Evolutionary conservation across 2,329 filamentous ascomycete species (phyloP).

Genomic region (Apiospora sp.): DNA sequence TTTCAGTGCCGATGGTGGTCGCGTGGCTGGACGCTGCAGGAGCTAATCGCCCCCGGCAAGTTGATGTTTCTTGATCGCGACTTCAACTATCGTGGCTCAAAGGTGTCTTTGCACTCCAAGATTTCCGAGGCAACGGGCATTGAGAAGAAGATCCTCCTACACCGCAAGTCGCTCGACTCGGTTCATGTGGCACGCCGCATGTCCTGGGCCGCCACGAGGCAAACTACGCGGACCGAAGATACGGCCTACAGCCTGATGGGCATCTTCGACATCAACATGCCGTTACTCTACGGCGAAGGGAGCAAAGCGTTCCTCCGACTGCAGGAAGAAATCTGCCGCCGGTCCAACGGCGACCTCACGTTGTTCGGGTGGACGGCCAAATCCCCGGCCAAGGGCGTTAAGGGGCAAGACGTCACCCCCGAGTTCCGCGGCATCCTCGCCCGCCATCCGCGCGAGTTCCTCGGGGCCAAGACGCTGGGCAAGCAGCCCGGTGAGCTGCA

Average conservation of each 20-base stretch:
- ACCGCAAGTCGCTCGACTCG: conserved; percentile 10
- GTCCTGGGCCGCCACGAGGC: conserved; percentile 32
- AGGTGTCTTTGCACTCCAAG: background rate
- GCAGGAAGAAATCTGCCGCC: conserved; percentile 32
- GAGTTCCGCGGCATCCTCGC: conserved; percentile 22
- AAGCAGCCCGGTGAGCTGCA: conserved; percentile 20
- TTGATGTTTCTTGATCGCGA: conserved; percentile 8
- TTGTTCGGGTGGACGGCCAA: conserved; percentile 15
- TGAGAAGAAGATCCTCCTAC: conserved; percentile 5
- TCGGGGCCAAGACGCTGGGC: conserved; percentile 7
- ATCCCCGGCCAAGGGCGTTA: background rate
- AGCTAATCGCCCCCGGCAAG: conserved; percentile 17
- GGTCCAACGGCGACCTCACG: conserved; percentile 19
- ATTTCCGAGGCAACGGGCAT: conserved; percentile 18
- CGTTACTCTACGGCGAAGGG: conserved; percentile 65
- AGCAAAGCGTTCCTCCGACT: conserved; percentile 24
- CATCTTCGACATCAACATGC: conserved; percentile 72
- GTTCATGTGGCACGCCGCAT: conserved; percentile 26
- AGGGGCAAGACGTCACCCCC: background rate
- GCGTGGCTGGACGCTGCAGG: conserved; percentile 25
- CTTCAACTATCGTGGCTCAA: background rate
- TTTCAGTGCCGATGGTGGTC: conserved; percentile 23
- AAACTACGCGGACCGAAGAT: conserved; percentile 34
- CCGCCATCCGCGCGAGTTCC: conserved; percentile 19
- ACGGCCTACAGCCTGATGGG: conserved; percentile 33